Evolutionary conservation across 2,329 filamentous ascomycete genomes (phyloP).

Genomic region (Elsinoe ampelina): DNA sequence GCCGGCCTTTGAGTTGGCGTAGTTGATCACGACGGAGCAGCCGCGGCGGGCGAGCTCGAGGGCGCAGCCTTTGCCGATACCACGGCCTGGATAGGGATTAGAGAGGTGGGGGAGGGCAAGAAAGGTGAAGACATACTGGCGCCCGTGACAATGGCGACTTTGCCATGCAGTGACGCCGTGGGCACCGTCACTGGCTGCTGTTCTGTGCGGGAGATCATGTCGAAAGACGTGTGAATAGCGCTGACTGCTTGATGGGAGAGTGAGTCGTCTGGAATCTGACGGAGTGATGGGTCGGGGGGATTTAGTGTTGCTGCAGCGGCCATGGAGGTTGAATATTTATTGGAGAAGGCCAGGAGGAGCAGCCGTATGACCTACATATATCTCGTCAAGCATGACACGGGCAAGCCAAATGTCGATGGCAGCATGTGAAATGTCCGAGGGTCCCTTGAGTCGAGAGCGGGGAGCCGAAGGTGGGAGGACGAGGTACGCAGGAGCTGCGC

Average conservation of each 20-base stretch:
- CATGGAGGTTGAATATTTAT: not conserved
- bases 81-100: slow-evolving; percentile 42
- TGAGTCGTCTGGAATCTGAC: not conserved
- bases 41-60: slow-evolving; percentile 58
- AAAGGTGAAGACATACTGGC: slow-evolving; percentile 23
- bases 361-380: slow-evolving; percentile 3
- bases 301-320: not conserved
- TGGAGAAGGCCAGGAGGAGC: not conserved
- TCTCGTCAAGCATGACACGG: not conserved
- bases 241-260: not conserved
- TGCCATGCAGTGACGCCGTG: slow-evolving; percentile 42
- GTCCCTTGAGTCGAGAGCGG: not conserved
- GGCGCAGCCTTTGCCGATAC: slow-evolving; percentile 58
- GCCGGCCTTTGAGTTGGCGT: slow-evolving; percentile 45
- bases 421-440: slow-evolving; percentile 3
- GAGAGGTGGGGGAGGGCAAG: not conserved
- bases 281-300: not conserved
- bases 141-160: slow-evolving; percentile 54
- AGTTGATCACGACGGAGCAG: slow-evolving; percentile 57
- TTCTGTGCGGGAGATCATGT: slow-evolving; percentile 9
- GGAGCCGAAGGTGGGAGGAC: slow-evolving; percentile 5
- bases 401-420: not conserved
- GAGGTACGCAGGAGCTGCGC: not conserved
- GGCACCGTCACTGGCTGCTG: slow-evolving; percentile 30
- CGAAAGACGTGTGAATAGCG: not conserved